Percentiles rank a stretch among this genome's conserved stretches.
Evolutionary conservation across 1,284 basidiomycete species (phyloP).

Genomic region (Puccinia coronata): DNA sequence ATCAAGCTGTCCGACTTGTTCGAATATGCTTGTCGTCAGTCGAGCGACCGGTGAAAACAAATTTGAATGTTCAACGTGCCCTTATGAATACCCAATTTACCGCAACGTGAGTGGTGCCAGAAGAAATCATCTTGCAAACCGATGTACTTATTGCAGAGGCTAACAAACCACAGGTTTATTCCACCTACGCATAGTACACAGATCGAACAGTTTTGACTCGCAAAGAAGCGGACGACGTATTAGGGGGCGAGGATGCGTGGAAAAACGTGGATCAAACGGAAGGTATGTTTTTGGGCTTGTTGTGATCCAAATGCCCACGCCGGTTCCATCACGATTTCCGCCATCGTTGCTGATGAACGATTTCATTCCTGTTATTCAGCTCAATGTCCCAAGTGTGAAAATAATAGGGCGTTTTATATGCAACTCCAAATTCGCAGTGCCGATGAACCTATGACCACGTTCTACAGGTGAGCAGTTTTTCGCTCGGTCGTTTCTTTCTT

Average conservation of each 20-base stretch:
- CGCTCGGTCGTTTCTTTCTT: not conserved
- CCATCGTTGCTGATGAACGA: not conserved
- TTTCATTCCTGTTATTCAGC: constrained; percentile 61
- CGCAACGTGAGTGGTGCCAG: constrained; percentile 71
- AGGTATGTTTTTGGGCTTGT: constrained; percentile 61
- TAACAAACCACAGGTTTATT: constrained; percentile 17
- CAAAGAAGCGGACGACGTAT: constrained; percentile 87
- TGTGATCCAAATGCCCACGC: not conserved
- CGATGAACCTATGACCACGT: constrained; percentile 95
- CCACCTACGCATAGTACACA: constrained; percentile 73
- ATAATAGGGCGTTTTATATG: constrained; percentile 85
- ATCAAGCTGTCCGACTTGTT: constrained; percentile 78
- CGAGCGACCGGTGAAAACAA: constrained; percentile 68
- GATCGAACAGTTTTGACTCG: constrained; percentile 73
- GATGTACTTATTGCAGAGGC: too few relatives aligned
- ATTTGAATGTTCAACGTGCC: constrained; percentile 91
- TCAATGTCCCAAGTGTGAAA: constrained; percentile 86
- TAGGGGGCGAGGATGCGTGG: constrained; percentile 92
- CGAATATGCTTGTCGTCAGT: constrained; percentile 79
- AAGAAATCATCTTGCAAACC: too few relatives aligned
- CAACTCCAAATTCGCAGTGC: constrained; percentile 95
- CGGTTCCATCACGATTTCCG: not conserved
- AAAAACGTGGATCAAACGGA: constrained; percentile 88
- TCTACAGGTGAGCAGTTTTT: constrained; percentile 65
- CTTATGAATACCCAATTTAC: constrained; percentile 87